Conservation (phyloP, 495 filamentous ascomycete genomes). For the Wilcoxina mikolae region DNA sequence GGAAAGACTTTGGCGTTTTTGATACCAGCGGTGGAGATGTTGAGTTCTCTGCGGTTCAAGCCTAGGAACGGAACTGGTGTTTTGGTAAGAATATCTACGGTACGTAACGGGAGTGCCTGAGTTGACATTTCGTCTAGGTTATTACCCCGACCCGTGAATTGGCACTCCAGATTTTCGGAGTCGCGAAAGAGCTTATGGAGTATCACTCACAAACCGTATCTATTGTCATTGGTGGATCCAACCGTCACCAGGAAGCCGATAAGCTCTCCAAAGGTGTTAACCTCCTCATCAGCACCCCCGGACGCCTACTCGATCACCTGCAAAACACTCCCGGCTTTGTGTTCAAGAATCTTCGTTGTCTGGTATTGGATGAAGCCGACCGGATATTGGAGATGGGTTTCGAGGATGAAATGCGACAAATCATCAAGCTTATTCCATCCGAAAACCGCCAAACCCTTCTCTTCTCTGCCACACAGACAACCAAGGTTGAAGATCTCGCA, state of each 20-base stretch:
- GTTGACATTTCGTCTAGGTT: constrained; percentile 34
- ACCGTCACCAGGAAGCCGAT: constrained; percentile 78
- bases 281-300: constrained; percentile 83
- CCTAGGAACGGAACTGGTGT: constrained; percentile 44
- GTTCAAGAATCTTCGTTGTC: constrained; percentile 77
- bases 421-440: constrained; percentile 84
- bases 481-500: constrained; percentile 93
- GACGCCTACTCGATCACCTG: constrained; percentile 81
- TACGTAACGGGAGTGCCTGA: neutral
- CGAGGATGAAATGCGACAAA: constrained; percentile 95
- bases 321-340: constrained; percentile 86
- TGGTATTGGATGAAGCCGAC: constrained; percentile 88
- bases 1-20: constrained; percentile 93
- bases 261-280: constrained; percentile 92
- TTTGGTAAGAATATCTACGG: constrained; percentile 5
- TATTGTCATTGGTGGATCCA: constrained; percentile 91
- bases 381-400: constrained; percentile 93
- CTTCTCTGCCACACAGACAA: constrained; percentile 95
- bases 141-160: constrained; percentile 82
- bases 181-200: constrained; percentile 79
- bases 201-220: constrained; percentile 85
- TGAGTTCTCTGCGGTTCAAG: constrained; percentile 78
- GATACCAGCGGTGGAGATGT: constrained; percentile 90
- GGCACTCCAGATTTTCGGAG: constrained; percentile 90
- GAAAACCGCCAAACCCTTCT: constrained; percentile 89